Evolutionary conservation across 768 basidiomycete genomes (phyloP), one percentile per base, ranked within the genome.

Genomic region (Gloeophyllum trabeum): DNA sequence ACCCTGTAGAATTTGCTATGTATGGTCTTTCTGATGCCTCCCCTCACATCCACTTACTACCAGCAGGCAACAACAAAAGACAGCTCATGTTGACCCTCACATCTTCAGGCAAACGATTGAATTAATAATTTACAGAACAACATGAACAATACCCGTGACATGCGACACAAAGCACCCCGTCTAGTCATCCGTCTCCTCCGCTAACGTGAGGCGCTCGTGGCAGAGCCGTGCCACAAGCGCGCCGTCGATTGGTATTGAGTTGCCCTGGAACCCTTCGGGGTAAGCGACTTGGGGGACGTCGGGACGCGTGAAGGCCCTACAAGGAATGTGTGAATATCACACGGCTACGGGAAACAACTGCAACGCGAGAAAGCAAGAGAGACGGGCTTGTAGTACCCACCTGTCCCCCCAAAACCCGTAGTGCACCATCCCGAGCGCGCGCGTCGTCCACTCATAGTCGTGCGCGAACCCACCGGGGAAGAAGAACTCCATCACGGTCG

Each of bases 401-500:
- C 68, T 53, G 41, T 77, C 65, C 13, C 75, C 73, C 91, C 92
- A 94, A 59, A 94, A 82, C 6, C 85, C 86, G 48, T 79, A 87
- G 57, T 90, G 82, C 1, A 63, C 66, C 71, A 94, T 88, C 6
- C 89, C 91, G 2, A 94, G 61, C 0, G 84, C 80, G n/a, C 80
- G 72, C 0, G 84, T 66, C 1, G 83, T 86, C 46, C 75, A 88
- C 57, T 88, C 77, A 54, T 92, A 92, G 56, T 92, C 89, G 48
- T 76, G 72, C 7, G 90, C 86, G 54, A 92, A 92, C 3, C 90
- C 89, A 32, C 70, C 70, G 0, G 82, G 82, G 59, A 69, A 87
- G 60, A 91, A 92, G 61, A 96, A 91, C 54, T 96, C 92, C 54
- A 94, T 87, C 24, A 96, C 89, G 0, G 92, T 90, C 24, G 87